Conservation (phyloP, 2,329 filamentous ascomycete genomes). For the Cryphonectria naterciae region DNA sequence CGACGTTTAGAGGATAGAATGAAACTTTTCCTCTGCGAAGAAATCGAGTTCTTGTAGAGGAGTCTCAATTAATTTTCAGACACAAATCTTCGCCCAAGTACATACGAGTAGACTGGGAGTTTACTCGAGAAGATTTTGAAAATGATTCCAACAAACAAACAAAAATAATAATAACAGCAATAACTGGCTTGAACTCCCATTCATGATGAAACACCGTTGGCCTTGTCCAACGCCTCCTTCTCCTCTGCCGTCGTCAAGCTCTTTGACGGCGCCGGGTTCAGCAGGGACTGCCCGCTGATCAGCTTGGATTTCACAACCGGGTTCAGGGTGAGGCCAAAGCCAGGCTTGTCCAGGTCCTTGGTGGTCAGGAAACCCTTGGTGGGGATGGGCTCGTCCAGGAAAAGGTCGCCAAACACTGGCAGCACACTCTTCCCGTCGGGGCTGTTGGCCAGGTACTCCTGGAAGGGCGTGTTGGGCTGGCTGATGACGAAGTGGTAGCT, state of each 20-base stretch:
- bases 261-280: conserved; percentile 66
- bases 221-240: conserved; percentile 31
- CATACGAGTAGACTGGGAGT: neutral
- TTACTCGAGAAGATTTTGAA: neutral
- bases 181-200: neutral
- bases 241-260: conserved; percentile 28
- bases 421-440: conserved; percentile 87
- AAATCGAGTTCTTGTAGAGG: neutral
- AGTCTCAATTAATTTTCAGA: neutral
- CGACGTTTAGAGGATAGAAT: too few species aligned
- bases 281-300: conserved; percentile 73
- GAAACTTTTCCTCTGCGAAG: neutral
- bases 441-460: conserved; percentile 94
- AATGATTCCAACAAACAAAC: too few species aligned
- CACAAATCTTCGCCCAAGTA: neutral
- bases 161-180: neutral
- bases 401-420: conserved; percentile 90
- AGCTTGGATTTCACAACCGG: conserved; percentile 71
- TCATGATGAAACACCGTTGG: conserved; percentile 21
- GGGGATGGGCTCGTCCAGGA: conserved; percentile 88
- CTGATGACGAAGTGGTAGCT: conserved; percentile 96
- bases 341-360: conserved; percentile 81
- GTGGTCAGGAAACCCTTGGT: conserved; percentile 80
- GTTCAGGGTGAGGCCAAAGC: conserved; percentile 88
- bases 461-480: conserved; percentile 90